A percentile compares a stretch with the other conserved stretches of the same genome.
phyloP scores from a whole-genome alignment of 2,329 filamentous ascomycete genomes.

The Chaetothyriales sp. region DNA sequence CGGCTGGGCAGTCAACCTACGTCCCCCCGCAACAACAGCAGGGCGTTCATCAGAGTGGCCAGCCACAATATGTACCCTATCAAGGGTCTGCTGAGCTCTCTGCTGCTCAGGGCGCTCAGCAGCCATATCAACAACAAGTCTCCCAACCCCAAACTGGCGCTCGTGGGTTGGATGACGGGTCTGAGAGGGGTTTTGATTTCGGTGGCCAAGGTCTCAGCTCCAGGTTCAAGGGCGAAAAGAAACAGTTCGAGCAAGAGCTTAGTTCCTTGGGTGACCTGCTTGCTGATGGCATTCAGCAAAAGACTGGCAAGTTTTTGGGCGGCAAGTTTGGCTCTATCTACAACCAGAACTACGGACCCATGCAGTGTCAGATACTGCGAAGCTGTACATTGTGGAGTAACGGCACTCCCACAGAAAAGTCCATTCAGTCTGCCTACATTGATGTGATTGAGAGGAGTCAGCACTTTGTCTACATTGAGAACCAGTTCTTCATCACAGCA shows the following conservation, averaged over 20 bases:
- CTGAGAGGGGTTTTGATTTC: slow-evolving; percentile 19
- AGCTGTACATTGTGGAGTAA: slow-evolving; percentile 44
- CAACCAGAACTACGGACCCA: slow-evolving; percentile 7
- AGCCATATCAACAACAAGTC: slow-evolving; percentile 10
- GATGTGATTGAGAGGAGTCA: slow-evolving; percentile 52
- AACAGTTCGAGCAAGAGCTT: slow-evolving; percentile 23
- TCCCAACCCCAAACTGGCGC: slow-evolving; percentile 28
- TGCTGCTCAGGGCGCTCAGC: slow-evolving; percentile 6
- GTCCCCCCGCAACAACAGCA: slow-evolving; percentile 10
- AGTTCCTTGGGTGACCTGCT: slow-evolving; percentile 25
- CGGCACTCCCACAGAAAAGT: slow-evolving; percentile 50
- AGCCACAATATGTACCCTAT: slow-evolving; percentile 7
- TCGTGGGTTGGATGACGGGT: slow-evolving; percentile 22
- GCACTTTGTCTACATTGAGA: slow-evolving; percentile 68
- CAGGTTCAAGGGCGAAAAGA: slow-evolving; percentile 17
- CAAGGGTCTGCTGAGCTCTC: slow-evolving; percentile 9
- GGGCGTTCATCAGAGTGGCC: slow-evolving; percentile 4
- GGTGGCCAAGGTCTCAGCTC: slow-evolving; percentile 21
- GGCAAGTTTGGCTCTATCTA: slow-evolving; percentile 12
- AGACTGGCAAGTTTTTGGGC: slow-evolving; percentile 20
- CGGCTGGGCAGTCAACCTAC: slow-evolving; percentile 3
- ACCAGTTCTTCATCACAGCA: slow-evolving; percentile 80
- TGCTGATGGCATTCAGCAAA: slow-evolving; percentile 27
- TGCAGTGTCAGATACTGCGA: slow-evolving; percentile 27
- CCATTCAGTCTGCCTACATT: slow-evolving; percentile 73